Conservation (phyloP, 345 rosid species). For the Diplotaxis tenuifolia region DNA sequence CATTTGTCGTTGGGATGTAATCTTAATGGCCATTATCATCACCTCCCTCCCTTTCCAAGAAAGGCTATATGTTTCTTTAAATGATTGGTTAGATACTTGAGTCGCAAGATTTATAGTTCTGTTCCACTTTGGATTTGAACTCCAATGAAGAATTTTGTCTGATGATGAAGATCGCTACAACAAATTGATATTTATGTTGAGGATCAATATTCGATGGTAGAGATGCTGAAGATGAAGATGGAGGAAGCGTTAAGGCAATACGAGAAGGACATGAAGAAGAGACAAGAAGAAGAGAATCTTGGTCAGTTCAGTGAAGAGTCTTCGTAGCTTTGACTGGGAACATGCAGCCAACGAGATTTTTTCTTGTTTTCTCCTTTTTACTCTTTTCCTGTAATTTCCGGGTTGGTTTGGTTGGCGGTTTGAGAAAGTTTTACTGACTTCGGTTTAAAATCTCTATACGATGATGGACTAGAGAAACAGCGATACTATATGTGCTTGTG, state of each 20-base stretch:
- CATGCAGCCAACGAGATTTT: conserved; percentile 17
- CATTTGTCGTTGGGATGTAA: no score
- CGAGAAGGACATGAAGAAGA: conserved; percentile 55
- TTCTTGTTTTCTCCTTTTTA: neutral
- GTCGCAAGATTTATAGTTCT: neutral
- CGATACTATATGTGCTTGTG: neutral
- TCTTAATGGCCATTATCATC: no score
- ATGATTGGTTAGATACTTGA: neutral
- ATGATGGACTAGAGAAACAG: neutral
- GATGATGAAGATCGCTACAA: no score
- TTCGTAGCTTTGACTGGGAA: neutral
- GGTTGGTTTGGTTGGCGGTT: neutral
- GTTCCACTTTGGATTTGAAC: neutral
- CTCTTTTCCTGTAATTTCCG: neutral
- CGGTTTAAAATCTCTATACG: neutral
- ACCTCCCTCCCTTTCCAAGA: no score
- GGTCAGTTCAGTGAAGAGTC: conserved; percentile 22
- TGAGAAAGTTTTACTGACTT: neutral
- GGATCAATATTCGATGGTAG: no score
- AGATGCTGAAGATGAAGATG: conserved; percentile 78
- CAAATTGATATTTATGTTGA: no score
- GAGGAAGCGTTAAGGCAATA: conserved; percentile 66
- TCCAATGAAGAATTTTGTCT: neutral
- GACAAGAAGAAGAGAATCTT: conserved; percentile 41
- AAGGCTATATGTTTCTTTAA: no score